phyloP scores from a whole-genome alignment of 306 rosid genomes.

The Elaeagnus macrophylla region DNA sequence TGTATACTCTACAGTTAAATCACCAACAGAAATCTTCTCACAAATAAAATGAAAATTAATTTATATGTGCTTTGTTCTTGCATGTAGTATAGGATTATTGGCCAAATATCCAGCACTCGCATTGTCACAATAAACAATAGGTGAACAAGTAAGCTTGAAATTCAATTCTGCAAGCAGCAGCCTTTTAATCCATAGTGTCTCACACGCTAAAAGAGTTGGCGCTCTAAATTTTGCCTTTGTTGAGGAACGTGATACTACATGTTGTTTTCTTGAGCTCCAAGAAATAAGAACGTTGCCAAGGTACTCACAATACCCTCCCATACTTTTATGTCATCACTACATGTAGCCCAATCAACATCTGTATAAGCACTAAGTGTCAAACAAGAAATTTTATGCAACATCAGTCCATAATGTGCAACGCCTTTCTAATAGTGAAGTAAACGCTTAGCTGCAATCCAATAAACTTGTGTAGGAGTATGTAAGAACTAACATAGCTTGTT shows the following conservation, averaged over 20 bases:
- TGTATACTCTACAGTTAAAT: neutral
- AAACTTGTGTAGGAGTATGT: neutral
- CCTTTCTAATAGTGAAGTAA: neutral
- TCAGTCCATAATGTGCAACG: neutral
- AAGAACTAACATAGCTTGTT: neutral
- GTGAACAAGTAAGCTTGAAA: neutral
- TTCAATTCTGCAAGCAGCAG: neutral
- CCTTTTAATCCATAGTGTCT: neutral
- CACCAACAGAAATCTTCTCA: neutral
- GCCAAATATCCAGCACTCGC: too few species aligned
- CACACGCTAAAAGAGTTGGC: neutral
- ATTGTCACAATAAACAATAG: too few species aligned
- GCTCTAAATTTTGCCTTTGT: neutral
- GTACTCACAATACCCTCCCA: too few species aligned
- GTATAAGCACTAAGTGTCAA: neutral
- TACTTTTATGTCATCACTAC: neutral
- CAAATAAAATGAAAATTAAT: slow-evolving; percentile 1
- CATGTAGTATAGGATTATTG: too few species aligned
- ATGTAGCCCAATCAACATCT: neutral
- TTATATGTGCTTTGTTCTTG: neutral
- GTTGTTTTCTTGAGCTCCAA: neutral
- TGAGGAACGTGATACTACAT: neutral
- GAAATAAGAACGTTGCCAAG: neutral
- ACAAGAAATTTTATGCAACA: neutral
- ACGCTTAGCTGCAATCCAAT: neutral